Conservation (phyloP, 495 filamentous ascomycete genomes). For the Sordaria brevicollis region DNA sequence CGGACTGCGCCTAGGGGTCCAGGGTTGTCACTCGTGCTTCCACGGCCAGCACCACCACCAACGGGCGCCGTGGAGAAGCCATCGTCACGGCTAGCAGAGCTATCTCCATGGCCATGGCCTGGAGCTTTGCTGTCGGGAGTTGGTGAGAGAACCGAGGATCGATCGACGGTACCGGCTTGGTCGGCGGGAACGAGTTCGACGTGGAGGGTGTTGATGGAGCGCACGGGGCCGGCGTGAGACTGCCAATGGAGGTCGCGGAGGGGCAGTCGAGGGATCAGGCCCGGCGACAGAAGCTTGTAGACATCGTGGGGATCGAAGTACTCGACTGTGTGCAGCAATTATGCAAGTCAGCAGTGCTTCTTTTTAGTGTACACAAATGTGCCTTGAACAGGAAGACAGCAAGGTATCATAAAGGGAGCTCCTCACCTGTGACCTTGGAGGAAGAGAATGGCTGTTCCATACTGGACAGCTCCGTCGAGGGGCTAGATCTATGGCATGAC, state of each 20-base stretch:
- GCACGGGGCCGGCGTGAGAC: slow-evolving; percentile 76
- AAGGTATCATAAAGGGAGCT: background rate
- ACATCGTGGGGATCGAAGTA: slow-evolving; percentile 87
- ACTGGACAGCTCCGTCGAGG: slow-evolving; percentile 23
- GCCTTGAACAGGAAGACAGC: slow-evolving; percentile 4
- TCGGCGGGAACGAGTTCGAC: slow-evolving; percentile 66
- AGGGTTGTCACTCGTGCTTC: slow-evolving; percentile 22
- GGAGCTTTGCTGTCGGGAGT: slow-evolving; percentile 24
- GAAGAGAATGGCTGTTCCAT: slow-evolving; percentile 56
- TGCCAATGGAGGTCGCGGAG: slow-evolving; percentile 96
- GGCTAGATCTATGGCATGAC: slow-evolving; percentile 18
- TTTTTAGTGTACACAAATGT: background rate
- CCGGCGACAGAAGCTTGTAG: slow-evolving; percentile 67
- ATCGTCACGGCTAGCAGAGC: slow-evolving; percentile 33
- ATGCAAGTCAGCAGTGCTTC: background rate
- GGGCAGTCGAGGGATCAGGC: slow-evolving; percentile 69
- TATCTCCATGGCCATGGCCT: slow-evolving; percentile 30
- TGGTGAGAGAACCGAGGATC: slow-evolving; percentile 26
- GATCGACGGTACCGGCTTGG: slow-evolving; percentile 9
- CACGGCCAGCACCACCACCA: slow-evolving; percentile 9
- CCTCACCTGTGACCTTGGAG: slow-evolving; percentile 61
- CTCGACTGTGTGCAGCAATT: slow-evolving; percentile 32
- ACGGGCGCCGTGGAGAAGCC: slow-evolving; percentile 38
- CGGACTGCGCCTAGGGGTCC: slow-evolving; percentile 1
- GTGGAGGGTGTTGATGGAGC: slow-evolving; percentile 86